Base-by-base conservation (phyloP, 176 grass and related monocot genomes). In the Phragmites australis region DNA sequence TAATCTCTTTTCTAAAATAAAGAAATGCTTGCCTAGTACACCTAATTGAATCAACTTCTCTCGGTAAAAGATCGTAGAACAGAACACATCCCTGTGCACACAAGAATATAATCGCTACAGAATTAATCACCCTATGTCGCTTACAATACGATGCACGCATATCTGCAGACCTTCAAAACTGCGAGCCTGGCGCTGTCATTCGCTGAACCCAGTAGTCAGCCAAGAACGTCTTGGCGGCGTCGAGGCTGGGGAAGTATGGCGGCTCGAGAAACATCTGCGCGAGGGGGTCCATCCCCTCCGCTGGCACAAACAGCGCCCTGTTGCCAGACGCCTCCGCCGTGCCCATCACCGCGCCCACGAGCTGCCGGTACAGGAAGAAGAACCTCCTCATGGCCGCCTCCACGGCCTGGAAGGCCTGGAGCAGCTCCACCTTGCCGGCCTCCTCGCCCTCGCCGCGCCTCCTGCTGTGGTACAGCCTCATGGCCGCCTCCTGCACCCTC, bases 201-300 rank as follows among this genome's bases (percentile, higher is more conserved):
- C 83, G 82, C 37, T 87, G 85, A 45, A 85, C 83, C 95, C 95
- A 98, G 86, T 86, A 89, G 72, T 90, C 92, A 2, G 92, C 95
- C 88, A 98, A 75, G 83, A 98, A 98, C 3, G 92, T 90, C 66
- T 94, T 98, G 12, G 95, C 95, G 12, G 95, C 95, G 60, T 98
- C 95, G 83, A 98, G 83, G 86, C 95, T 98, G 4, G 95, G 95
- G 83, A 78, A 98, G 82, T 98, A 98, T 0, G 92, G 88, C 49
- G 95, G 95, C 69, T 98, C 95, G 23, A 98, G 66, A 83, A 98
- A 91, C 95, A 98, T 85, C 65, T 98, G 95, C 1, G 86, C 83
- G 18, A 93, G 58, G 9, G 86, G 68, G 40, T 94, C 95, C 77
- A 89, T 66, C 30, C 77, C 90, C 40, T 93, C 90, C 14, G 81